Percentiles rank a stretch among this genome's conserved stretches.
phyloP scores from a whole-genome alignment of 768 basidiomycete species.

The Boletus sensibilis region DNA sequence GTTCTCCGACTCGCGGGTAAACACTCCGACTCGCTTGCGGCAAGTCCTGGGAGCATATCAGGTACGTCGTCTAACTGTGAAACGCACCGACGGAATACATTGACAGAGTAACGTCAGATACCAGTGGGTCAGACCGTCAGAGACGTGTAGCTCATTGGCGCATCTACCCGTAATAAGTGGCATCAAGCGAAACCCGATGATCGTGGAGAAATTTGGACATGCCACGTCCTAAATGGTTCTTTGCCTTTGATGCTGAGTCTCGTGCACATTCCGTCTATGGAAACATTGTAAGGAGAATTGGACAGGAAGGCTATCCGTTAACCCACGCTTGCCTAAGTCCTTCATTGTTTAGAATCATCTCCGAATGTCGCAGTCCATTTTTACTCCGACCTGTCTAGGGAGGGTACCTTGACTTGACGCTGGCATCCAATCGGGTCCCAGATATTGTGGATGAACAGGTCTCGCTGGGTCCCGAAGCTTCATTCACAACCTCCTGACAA shows the following conservation, averaged over 20 bases:
- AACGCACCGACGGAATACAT: not conserved
- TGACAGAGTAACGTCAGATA: not conserved
- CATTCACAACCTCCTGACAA: not conserved
- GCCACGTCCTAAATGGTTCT: slow-evolving; percentile 5
- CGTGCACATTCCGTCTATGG: slow-evolving; percentile 5
- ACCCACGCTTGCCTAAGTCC: not conserved
- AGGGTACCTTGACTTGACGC: too few relatives aligned
- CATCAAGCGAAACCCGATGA: slow-evolving; percentile 3
- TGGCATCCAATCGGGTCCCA: not conserved
- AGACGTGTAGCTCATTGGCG: not conserved
- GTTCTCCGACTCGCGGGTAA: not conserved
- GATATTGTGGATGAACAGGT: too few relatives aligned
- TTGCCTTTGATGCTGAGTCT: slow-evolving; percentile 10
- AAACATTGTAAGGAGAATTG: slow-evolving; percentile 1
- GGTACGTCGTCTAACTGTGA: not conserved
- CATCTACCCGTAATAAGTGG: not conserved
- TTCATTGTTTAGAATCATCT: not conserved
- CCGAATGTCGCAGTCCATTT: not conserved
- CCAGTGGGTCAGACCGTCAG: not conserved
- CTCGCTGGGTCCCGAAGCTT: not conserved
- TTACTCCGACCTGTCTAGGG: not conserved
- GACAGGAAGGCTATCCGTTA: slow-evolving; percentile 17
- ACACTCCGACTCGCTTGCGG: not conserved
- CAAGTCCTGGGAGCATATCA: not conserved
- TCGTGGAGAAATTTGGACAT: slow-evolving; percentile 12